Evolutionary conservation across 1,284 basidiomycete genomes (phyloP).

Genomic region (Vanrija pseudolonga): DNA sequence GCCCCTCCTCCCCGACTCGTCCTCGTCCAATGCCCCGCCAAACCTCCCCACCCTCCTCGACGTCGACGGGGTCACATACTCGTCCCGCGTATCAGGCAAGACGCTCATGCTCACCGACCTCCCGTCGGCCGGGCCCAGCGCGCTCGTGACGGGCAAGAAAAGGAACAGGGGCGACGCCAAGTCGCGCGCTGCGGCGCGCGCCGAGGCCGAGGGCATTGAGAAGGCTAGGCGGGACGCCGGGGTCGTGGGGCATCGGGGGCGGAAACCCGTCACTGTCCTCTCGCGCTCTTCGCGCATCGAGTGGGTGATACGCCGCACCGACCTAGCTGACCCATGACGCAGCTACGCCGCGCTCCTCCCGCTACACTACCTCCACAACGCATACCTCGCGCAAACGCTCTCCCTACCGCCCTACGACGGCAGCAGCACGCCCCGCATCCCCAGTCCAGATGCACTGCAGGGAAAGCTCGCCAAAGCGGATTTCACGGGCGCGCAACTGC

Average conservation of each 20-base stretch:
- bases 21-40: background rate
- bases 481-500: slow-evolving; percentile 48
- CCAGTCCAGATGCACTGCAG: slow-evolving; percentile 27
- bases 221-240: slow-evolving; percentile 1
- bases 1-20: slow-evolving; percentile 4
- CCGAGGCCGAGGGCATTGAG: slow-evolving; percentile 4
- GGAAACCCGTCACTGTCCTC: slow-evolving; percentile 12
- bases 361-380: slow-evolving; percentile 40
- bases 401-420: slow-evolving; percentile 18
- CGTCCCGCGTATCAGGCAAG: slow-evolving; percentile 33
- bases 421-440: background rate
- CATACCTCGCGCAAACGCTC: slow-evolving; percentile 35
- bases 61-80: slow-evolving; percentile 25
- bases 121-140: background rate
- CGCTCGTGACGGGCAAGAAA: slow-evolving; percentile 32
- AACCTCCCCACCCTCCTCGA: slow-evolving; percentile 22
- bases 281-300: slow-evolving; percentile 13
- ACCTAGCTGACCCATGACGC: background rate
- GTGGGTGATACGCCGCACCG: slow-evolving; percentile 29
- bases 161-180: slow-evolving; percentile 26
- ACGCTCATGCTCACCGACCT: slow-evolving; percentile 24
- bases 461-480: slow-evolving; percentile 52
- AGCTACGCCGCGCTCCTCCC: slow-evolving; percentile 42
- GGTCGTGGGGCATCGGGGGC: slow-evolving; percentile 9
- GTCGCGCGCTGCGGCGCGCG: slow-evolving; percentile 12